A percentile compares a stretch with the other conserved stretches of the same genome.
These are phyloP conservation scores for Coniophora puteana DNA, from an alignment of 1,284 basidiomycete species.

Conservation along the genomic window DNA sequence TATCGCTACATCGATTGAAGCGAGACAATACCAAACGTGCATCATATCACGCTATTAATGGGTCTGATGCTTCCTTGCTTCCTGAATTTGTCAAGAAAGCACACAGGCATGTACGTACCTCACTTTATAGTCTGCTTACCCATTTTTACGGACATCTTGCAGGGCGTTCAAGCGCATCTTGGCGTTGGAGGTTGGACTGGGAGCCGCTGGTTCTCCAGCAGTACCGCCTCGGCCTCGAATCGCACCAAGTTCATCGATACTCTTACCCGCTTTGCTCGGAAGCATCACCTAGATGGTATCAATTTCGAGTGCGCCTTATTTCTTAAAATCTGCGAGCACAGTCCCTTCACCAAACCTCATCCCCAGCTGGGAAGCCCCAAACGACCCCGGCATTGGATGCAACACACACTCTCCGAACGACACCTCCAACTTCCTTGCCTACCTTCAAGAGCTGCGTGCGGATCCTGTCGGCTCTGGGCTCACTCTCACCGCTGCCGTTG, in stretches of 20 bases:
- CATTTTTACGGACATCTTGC: constrained; percentile 3
- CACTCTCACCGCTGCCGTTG: constrained; percentile 67
- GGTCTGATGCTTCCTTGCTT: constrained; percentile 32
- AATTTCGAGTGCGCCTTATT: constrained; percentile 67
- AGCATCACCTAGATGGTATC: constrained; percentile 75
- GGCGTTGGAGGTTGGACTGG: constrained; percentile 85
- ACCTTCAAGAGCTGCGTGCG: constrained; percentile 67
- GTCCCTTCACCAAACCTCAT: constrained; percentile 5
- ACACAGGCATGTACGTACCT: constrained; percentile 32
- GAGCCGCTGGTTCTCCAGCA: constrained; percentile 61
- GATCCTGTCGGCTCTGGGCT: constrained; percentile 51
- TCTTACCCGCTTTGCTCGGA: constrained; percentile 57
- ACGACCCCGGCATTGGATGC: constrained; percentile 58
- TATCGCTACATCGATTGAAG: constrained; percentile 17
- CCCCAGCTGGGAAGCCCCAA: constrained; percentile 81
- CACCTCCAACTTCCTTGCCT: constrained; percentile 62
- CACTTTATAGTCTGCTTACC: background rate
- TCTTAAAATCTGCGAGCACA: background rate
- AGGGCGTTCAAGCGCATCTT: constrained; percentile 65
- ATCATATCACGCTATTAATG: constrained; percentile 32
- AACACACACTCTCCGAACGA: constrained; percentile 61
- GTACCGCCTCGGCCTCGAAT: constrained; percentile 52
- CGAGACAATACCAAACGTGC: constrained; percentile 36
- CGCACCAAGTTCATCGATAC: constrained; percentile 65
- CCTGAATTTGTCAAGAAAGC: constrained; percentile 45